phyloP scores from a whole-genome alignment of 2,329 filamentous ascomycete species.

The Aureobasidium pullulans region DNA sequence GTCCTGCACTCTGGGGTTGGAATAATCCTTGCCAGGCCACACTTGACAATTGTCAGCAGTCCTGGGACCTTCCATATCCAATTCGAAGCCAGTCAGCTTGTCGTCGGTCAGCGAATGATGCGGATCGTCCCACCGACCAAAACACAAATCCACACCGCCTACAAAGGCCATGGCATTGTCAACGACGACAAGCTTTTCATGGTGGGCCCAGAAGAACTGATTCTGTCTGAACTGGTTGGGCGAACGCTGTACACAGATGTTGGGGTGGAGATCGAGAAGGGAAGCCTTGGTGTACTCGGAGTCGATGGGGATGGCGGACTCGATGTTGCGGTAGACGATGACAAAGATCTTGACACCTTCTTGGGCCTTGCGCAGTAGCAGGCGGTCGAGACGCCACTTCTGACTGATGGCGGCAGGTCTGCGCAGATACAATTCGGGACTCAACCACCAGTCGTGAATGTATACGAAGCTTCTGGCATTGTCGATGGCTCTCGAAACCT shows the following conservation, averaged over 20 bases:
- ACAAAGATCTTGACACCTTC: constrained; percentile 97
- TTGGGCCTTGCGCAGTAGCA: constrained; percentile 86
- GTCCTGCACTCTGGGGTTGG: constrained; percentile 89
- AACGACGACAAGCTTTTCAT: constrained; percentile 95
- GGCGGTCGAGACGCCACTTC: constrained; percentile 90
- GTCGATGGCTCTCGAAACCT: constrained; percentile 90
- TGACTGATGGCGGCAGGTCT: constrained; percentile 92
- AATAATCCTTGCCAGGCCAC: constrained; percentile 97
- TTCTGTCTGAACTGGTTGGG: constrained; percentile 98
- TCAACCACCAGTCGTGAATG: constrained; percentile 99
- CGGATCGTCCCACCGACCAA: constrained; percentile 94
- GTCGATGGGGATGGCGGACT: constrained; percentile 93
- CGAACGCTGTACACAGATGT: constrained; percentile 91
- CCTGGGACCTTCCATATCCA: constrained; percentile 61
- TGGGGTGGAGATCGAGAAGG: constrained; percentile 87
- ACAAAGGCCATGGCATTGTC: constrained; percentile 95
- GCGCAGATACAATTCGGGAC: constrained; percentile 90
- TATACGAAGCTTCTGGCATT: constrained; percentile 98
- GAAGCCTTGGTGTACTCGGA: constrained; percentile 98
- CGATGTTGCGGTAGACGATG: constrained; percentile 96
- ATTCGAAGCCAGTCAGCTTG: constrained; percentile 89
- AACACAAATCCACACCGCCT: constrained; percentile 92
- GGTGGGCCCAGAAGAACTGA: constrained; percentile 98
- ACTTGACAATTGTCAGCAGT: constrained; percentile 92
- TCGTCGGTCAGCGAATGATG: constrained; percentile 88